Evolutionary conservation across 2,329 filamentous ascomycete genomes (phyloP), one percentile per base, ranked within the genome.

Genomic region (Sporothrix luriei): DNA sequence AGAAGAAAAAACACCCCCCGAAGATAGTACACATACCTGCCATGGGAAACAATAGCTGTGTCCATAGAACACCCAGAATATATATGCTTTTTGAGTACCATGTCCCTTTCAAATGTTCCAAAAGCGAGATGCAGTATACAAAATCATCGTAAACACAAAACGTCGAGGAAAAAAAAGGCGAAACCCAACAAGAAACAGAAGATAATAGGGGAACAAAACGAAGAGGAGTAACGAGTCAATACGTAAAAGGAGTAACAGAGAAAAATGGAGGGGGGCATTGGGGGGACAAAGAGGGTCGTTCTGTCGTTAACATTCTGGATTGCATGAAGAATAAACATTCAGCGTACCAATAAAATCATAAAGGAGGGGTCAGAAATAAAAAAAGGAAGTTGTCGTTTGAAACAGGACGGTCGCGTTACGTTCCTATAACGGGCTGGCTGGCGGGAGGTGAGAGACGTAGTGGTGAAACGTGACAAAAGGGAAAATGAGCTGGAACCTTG

Each of bases 301-400:
- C 65, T 70, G 65, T 70, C 69, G 57, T 70, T 65, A 70, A 70
- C 49, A 26, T 26, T 61, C 51, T 43, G 43, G 13, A 51, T 14
- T 49, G 38, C 52, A 71, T 71, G 10, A 49, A 57, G 49, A 52
- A 29, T 14, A 55, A 48, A 24, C 21, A 21, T 49, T 57, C 68
- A 29, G 68, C 68, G 24, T 69, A 69, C 62, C 68, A 66, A 59
- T 61, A 46, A 46, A n/a, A 21, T 62, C 57, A 66, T 69, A 46
- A 59, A 61, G 16, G 48, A 38, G 57, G 11, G 21, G 66, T 68
- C 40, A 13, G 59, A 54, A 55, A 19, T 26, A 57, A 55, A 57
- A 21, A 67, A 67, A 55, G 16, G 21, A 33, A 67, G 38, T 26
- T 21, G 51, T 29, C 38, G 49, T 46, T 57, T 38, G 4, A 29